Percentiles rank a stretch among this genome's conserved stretches.
These are phyloP conservation scores for Salix dunnii DNA, from an alignment of 345 rosid genomes.

Conservation along the genomic window DNA sequence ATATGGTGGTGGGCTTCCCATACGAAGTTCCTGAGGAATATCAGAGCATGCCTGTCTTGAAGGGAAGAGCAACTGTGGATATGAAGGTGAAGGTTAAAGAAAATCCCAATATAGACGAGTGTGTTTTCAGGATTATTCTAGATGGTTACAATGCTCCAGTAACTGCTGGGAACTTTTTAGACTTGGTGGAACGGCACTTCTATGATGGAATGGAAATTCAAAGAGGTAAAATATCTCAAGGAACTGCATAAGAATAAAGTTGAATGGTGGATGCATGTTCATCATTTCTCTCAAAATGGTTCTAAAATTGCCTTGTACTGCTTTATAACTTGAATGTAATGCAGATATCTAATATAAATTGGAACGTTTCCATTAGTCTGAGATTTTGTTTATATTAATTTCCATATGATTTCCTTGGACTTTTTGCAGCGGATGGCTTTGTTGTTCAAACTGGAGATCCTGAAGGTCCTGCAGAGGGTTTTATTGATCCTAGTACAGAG, in stretches of 20 bases:
- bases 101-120: constrained; percentile 81
- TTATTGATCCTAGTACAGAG: constrained; percentile 93
- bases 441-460: constrained; percentile 99
- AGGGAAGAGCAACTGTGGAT: constrained; percentile 93
- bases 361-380: neutral
- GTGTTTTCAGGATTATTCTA: constrained; percentile 80
- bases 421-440: constrained; percentile 88
- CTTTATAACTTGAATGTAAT: too few species aligned
- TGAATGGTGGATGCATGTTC: too few species aligned
- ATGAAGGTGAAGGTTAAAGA: constrained; percentile 99
- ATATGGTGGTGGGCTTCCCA: constrained; percentile 93
- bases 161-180: constrained; percentile 90
- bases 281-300: too few species aligned
- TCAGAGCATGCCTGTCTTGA: constrained; percentile 75
- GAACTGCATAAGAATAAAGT: too few species aligned
- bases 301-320: neutral
- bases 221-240: constrained; percentile 53
- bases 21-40: constrained; percentile 89
- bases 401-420: constrained; percentile 1
- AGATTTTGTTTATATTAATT: neutral
- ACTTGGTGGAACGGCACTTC: constrained; percentile 86
- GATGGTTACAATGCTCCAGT: constrained; percentile 98
- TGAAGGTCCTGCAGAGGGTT: constrained; percentile 93
- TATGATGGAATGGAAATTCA: constrained; percentile 99
- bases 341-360: neutral